A percentile compares a stretch with the other conserved stretches of the same genome.
Evolutionary conservation across 495 filamentous ascomycete species (phyloP).

Genomic region (Cryomyces antarcticus): DNA sequence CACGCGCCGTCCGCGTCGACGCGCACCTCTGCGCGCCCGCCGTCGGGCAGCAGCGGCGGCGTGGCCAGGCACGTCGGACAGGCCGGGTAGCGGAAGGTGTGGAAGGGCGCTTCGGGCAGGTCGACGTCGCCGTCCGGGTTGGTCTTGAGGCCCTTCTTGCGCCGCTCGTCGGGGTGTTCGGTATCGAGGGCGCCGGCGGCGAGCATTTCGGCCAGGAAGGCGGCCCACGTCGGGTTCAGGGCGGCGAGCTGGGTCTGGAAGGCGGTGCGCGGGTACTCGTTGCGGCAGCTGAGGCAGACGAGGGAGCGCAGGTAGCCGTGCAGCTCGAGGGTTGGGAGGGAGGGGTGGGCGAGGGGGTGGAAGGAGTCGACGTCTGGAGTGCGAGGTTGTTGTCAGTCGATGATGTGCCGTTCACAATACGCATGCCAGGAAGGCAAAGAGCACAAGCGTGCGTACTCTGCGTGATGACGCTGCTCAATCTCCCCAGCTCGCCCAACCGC

Average conservation of each 20-base stretch:
- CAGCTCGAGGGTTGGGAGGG: constrained; percentile 57
- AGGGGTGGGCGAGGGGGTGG: constrained; percentile 57
- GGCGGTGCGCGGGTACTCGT: constrained; percentile 26
- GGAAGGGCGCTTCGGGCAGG: constrained; percentile 69
- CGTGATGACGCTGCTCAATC: constrained; percentile 62
- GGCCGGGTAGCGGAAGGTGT: constrained; percentile 74
- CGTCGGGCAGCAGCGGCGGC: constrained; percentile 41
- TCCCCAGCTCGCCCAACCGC: constrained; percentile 45
- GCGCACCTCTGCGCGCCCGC: constrained; percentile 34
- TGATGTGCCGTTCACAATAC: background rate
- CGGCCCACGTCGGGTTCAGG: constrained; percentile 75
- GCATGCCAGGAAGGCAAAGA: background rate
- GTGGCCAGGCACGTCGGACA: constrained; percentile 60
- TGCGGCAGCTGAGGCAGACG: constrained; percentile 52
- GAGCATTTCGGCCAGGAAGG: constrained; percentile 49
- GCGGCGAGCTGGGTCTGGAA: constrained; percentile 60
- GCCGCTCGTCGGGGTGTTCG: constrained; percentile 50
- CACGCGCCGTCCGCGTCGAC: constrained; percentile 71
- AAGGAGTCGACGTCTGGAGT: constrained; percentile 70
- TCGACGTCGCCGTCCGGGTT: constrained; percentile 95
- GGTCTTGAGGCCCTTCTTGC: constrained; percentile 47
- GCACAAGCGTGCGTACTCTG: constrained; percentile 34
- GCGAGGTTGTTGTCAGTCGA: background rate
- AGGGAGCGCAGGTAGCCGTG: constrained; percentile 75
- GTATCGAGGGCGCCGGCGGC: constrained; percentile 55